Percentiles rank a stretch among this genome's conserved stretches.
These are phyloP conservation scores for Chaetomium tenue DNA, from an alignment of 495 filamentous ascomycete genomes.

Conservation along the genomic window DNA sequence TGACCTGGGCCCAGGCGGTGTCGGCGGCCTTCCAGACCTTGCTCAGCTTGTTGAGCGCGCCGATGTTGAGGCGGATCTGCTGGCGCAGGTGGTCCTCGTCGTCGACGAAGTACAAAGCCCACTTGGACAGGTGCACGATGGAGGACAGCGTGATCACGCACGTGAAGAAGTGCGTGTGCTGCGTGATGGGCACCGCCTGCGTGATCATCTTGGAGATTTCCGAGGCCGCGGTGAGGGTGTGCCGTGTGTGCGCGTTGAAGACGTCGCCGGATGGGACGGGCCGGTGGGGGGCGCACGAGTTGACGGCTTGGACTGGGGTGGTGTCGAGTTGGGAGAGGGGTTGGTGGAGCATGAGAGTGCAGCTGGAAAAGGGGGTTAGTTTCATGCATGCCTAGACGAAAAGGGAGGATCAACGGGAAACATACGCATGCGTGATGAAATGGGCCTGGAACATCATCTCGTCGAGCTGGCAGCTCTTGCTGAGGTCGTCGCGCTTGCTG, in stretches of 20 bases:
- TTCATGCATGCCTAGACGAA: background rate
- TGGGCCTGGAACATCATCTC: conserved; percentile 92
- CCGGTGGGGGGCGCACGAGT: conserved; percentile 57
- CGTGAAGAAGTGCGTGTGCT: conserved; percentile 86
- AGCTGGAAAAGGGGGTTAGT: conserved; percentile 26
- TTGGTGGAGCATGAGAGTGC: conserved; percentile 72
- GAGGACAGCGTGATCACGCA: conserved; percentile 72
- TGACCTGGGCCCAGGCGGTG: conserved; percentile 70
- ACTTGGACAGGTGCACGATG: conserved; percentile 60
- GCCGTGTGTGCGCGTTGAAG: conserved; percentile 71
- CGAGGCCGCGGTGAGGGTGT: conserved; percentile 74
- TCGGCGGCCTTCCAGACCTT: conserved; percentile 76
- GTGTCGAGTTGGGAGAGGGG: conserved; percentile 62
- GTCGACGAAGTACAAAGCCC: conserved; percentile 55
- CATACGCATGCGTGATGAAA: conserved; percentile 70
- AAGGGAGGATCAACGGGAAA: background rate
- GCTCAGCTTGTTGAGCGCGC: conserved; percentile 71
- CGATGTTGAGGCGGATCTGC: conserved; percentile 76
- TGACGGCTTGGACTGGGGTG: conserved; percentile 53
- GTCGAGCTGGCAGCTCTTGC: conserved; percentile 67
- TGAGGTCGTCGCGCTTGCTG: conserved; percentile 69
- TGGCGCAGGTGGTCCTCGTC: conserved; percentile 74
- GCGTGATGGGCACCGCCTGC: conserved; percentile 66
- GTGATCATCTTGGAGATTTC: conserved; percentile 75
- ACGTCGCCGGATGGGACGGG: conserved; percentile 54